Evolutionary conservation across 768 basidiomycete species (phyloP).

Genomic region (Dioszegia crocea): DNA sequence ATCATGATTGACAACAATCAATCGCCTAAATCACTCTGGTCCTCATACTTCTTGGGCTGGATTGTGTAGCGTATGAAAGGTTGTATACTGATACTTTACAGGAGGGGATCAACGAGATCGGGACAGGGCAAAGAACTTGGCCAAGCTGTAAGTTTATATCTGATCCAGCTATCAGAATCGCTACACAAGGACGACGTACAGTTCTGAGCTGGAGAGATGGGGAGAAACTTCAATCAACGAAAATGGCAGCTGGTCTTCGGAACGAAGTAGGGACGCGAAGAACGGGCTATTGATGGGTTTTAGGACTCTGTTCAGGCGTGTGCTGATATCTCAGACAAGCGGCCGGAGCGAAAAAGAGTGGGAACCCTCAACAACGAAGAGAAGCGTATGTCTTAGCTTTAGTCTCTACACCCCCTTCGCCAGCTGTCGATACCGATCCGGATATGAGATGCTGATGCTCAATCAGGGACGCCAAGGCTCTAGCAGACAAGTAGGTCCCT

Average conservation of each 20-base stretch:
- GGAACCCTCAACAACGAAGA: constrained; percentile 8
- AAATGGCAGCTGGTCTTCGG: too few species aligned
- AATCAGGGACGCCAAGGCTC: not conserved
- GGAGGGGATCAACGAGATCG: constrained; percentile 7
- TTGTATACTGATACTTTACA: not conserved
- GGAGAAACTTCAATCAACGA: too few species aligned
- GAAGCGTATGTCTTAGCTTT: not conserved
- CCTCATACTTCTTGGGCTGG: too few species aligned
- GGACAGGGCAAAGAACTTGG: not conserved
- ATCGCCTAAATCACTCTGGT: too few species aligned
- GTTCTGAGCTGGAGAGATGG: too few species aligned
- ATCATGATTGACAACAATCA: too few species aligned
- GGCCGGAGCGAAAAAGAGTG: not conserved
- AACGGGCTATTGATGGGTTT: too few species aligned
- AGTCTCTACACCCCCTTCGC: too few species aligned
- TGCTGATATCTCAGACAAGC: not conserved
- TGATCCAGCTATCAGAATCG: not conserved
- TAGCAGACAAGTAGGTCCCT: constrained; percentile 6
- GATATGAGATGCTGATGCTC: not conserved
- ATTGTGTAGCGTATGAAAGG: too few species aligned
- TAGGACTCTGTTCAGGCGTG: too few species aligned
- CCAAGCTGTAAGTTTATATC: not conserved
- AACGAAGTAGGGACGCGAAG: too few species aligned
- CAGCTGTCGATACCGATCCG: not conserved
- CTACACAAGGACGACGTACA: too few species aligned